Conservation (phyloP, 1,284 basidiomycete genomes). For the Ustilago esculenta region DNA sequence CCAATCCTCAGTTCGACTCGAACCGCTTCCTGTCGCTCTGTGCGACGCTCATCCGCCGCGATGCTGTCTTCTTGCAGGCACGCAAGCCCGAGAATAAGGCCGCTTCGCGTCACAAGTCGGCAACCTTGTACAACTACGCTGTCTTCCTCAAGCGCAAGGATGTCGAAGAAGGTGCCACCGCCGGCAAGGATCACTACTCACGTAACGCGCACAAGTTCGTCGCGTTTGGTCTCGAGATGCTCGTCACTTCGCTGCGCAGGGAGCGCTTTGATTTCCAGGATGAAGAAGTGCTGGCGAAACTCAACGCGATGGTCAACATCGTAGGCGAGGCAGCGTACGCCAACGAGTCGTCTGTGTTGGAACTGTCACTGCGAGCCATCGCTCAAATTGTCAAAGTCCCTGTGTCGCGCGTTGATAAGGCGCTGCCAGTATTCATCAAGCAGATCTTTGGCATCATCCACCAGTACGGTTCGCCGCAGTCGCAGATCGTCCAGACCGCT, state of each 20-base stretch:
- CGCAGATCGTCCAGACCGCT: slow-evolving; percentile 87
- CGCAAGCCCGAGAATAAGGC: slow-evolving; percentile 40
- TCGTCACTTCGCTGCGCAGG: slow-evolving; percentile 85
- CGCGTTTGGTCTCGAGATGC: slow-evolving; percentile 89
- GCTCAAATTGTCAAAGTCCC: slow-evolving; percentile 87
- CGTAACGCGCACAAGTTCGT: slow-evolving; percentile 81
- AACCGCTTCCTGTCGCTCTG: slow-evolving; percentile 82
- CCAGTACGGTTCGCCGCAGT: slow-evolving; percentile 82
- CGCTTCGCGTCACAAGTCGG: slow-evolving; percentile 29
- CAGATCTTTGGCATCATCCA: slow-evolving; percentile 88
- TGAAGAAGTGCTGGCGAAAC: slow-evolving; percentile 75
- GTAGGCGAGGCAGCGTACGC: slow-evolving; percentile 95
- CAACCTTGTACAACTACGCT: slow-evolving; percentile 32
- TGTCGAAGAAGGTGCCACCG: slow-evolving; percentile 43
- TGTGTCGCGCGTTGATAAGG: slow-evolving; percentile 78
- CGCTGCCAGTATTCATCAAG: slow-evolving; percentile 82
- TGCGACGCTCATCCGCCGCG: slow-evolving; percentile 88
- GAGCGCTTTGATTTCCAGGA: slow-evolving; percentile 87
- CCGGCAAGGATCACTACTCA: slow-evolving; percentile 68
- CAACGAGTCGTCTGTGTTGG: slow-evolving; percentile 80
- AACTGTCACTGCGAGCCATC: slow-evolving; percentile 81
- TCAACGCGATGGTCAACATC: slow-evolving; percentile 85
- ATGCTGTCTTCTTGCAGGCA: slow-evolving; percentile 71
- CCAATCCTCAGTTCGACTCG: slow-evolving; percentile 79
- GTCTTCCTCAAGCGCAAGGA: slow-evolving; percentile 59